Evolutionary conservation across 176 grass and related monocot species (phyloP).

Genomic region (Cenchrus purpureus): DNA sequence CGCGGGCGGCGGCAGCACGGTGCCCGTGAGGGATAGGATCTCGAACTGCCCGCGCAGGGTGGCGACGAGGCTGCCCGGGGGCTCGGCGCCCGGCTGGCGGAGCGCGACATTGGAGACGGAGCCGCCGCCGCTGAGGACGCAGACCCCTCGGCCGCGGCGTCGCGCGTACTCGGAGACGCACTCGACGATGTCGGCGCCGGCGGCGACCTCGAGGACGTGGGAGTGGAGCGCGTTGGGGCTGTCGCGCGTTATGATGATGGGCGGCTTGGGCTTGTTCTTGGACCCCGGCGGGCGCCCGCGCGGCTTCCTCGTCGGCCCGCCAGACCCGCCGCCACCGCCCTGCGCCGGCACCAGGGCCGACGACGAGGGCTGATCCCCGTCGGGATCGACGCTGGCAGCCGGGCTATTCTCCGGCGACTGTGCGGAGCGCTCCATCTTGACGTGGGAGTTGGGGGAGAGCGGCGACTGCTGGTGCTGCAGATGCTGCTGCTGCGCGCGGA

Average conservation of each 20-base stretch:
- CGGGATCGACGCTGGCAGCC: not conserved
- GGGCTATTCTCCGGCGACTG: conserved; percentile 27
- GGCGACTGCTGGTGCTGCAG: conserved; percentile 18
- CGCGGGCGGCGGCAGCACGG: conserved; percentile 84
- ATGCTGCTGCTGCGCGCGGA: conserved; percentile 46
- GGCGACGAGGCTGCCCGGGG: conserved; percentile 77
- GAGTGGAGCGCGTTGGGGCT: conserved; percentile 87
- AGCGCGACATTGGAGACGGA: conserved; percentile 70
- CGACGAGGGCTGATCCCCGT: conserved; percentile 50
- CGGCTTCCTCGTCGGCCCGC: conserved; percentile 46
- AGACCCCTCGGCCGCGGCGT: conserved; percentile 74
- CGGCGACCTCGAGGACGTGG: conserved; percentile 82
- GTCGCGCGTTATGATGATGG: conserved; percentile 82
- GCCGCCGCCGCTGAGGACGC: conserved; percentile 82
- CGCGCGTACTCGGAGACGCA: conserved; percentile 83
- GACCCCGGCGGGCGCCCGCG: conserved; percentile 79
- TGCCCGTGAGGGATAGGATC: conserved; percentile 91
- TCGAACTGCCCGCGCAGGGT: conserved; percentile 77
- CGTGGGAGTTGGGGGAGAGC: conserved; percentile 27
- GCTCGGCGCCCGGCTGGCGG: conserved; percentile 77
- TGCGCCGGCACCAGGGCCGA: conserved; percentile 47
- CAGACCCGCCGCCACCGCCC: conserved; percentile 23
- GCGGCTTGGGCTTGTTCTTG: conserved; percentile 94
- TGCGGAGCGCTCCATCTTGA: conserved; percentile 61
- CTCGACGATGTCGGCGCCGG: conserved; percentile 73